phyloP scores from a whole-genome alignment of 305 asterid species.

The Fraxinus greggii region DNA sequence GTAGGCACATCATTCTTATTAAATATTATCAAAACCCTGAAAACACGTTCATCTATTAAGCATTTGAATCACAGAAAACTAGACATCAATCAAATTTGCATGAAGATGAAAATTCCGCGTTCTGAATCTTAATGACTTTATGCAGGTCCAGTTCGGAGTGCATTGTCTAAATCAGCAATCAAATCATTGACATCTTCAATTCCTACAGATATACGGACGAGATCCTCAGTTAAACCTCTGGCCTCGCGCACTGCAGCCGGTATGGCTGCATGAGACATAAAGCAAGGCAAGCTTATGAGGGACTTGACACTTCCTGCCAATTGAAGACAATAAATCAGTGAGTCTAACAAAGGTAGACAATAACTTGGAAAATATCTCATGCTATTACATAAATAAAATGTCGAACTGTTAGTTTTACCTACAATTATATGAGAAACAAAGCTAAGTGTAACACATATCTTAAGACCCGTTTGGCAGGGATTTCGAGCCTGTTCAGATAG shows the following conservation, averaged over 20 bases:
- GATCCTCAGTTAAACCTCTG: slow-evolving; percentile 75
- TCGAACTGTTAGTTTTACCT: neutral
- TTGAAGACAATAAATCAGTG: neutral
- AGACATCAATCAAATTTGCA: neutral
- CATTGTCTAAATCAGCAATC: slow-evolving; percentile 64
- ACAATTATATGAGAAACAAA: neutral
- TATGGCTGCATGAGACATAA: slow-evolving; percentile 87
- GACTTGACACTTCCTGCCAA: slow-evolving; percentile 85
- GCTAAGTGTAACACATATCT: neutral
- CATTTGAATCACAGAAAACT: neutral
- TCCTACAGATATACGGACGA: slow-evolving; percentile 77
- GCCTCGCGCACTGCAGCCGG: slow-evolving; percentile 78
- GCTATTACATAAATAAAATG: neutral
- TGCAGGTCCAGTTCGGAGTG: slow-evolving; percentile 57
- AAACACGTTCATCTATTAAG: neutral
- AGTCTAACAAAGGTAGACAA: neutral
- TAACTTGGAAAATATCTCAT: neutral
- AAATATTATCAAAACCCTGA: neutral
- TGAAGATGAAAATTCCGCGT: neutral
- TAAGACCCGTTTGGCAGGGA: neutral
- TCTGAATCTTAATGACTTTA: slow-evolving; percentile 14
- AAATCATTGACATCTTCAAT: slow-evolving; percentile 77
- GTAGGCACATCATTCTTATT: neutral
- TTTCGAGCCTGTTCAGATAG: neutral
- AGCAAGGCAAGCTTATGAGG: slow-evolving; percentile 89